A percentile compares a stretch with the other conserved stretches of the same genome.
These are phyloP conservation scores for Hyphodiscus hymeniophilus DNA, from an alignment of 495 filamentous ascomycete species.

Conservation along the genomic window DNA sequence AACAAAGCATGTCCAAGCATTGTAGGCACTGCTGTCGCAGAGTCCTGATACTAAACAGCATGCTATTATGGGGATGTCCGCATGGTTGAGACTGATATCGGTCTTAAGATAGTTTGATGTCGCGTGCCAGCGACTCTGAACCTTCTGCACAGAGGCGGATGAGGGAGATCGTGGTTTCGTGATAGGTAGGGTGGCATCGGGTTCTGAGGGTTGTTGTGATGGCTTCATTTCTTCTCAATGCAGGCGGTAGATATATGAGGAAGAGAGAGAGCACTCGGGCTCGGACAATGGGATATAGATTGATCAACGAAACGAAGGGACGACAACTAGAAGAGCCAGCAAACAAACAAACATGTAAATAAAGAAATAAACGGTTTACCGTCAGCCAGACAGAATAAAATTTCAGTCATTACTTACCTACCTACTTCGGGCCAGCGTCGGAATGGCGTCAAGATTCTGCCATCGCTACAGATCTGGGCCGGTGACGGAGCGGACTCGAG, in stretches of 20 bases:
- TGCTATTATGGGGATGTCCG: constrained; percentile 45
- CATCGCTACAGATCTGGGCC: too few relatives aligned
- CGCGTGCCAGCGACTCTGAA: background rate
- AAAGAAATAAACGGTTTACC: too few relatives aligned
- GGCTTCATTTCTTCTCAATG: background rate
- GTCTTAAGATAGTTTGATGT: constrained; percentile 12
- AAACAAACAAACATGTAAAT: too few relatives aligned
- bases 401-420: too few relatives aligned
- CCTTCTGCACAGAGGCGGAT: background rate
- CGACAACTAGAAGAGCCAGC: too few relatives aligned
- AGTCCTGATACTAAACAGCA: constrained; percentile 51
- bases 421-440: too few relatives aligned
- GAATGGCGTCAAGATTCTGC: too few relatives aligned
- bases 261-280: too few relatives aligned
- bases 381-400: too few relatives aligned
- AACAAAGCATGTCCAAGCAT: constrained; percentile 53
- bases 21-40: constrained; percentile 54
- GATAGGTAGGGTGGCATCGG: constrained; percentile 10
- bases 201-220: background rate
- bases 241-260: background rate
- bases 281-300: too few relatives aligned
- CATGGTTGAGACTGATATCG: constrained; percentile 34
- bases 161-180: constrained; percentile 8
- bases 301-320: too few relatives aligned
- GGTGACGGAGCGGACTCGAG: too few relatives aligned